Conservation (phyloP, 1,284 basidiomycete species). For the Cutaneotrichosporon sp. region DNA sequence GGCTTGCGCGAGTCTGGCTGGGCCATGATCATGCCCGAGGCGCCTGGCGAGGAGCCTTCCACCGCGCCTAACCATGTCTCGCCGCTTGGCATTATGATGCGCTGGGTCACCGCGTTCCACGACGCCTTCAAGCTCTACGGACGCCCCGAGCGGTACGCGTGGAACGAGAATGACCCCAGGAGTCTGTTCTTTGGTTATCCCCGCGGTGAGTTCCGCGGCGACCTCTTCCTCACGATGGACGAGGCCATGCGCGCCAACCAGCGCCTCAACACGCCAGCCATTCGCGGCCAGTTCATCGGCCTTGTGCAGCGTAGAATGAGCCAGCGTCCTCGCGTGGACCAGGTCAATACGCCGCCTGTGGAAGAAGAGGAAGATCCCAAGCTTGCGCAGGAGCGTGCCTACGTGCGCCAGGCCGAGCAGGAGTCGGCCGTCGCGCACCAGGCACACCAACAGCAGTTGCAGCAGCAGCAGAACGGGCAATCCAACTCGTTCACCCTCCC, state of each 20-base stretch:
- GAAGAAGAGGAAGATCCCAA: conserved; percentile 18
- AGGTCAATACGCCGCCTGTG: conserved; percentile 15
- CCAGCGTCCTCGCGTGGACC: neutral
- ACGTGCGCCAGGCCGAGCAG: neutral
- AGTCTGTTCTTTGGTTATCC: conserved; percentile 53
- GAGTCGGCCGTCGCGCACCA: conserved; percentile 4
- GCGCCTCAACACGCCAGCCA: conserved; percentile 64
- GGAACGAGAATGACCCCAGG: conserved; percentile 74
- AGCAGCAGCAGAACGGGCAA: neutral
- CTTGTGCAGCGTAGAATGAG: conserved; percentile 68
- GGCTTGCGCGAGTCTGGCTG: conserved; percentile 68
- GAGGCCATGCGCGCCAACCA: conserved; percentile 76
- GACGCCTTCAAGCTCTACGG: conserved; percentile 87
- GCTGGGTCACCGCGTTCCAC: conserved; percentile 87
- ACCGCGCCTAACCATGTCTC: conserved; percentile 20
- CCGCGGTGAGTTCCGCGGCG: conserved; percentile 36
- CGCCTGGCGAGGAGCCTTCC: conserved; percentile 48
- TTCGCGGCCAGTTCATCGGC: conserved; percentile 64
- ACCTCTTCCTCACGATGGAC: conserved; percentile 87
- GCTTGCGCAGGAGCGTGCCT: conserved; percentile 12
- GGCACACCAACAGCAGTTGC: neutral
- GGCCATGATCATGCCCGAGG: conserved; percentile 84
- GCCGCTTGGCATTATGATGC: conserved; percentile 76
- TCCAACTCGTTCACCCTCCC: conserved; percentile 36
- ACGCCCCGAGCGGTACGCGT: conserved; percentile 73